Percentiles rank a stretch among this genome's conserved stretches.
These are phyloP conservation scores for Effrenium voratum DNA, from an alignment of 73 alveolate genomes.

Conservation along the genomic window DNA sequence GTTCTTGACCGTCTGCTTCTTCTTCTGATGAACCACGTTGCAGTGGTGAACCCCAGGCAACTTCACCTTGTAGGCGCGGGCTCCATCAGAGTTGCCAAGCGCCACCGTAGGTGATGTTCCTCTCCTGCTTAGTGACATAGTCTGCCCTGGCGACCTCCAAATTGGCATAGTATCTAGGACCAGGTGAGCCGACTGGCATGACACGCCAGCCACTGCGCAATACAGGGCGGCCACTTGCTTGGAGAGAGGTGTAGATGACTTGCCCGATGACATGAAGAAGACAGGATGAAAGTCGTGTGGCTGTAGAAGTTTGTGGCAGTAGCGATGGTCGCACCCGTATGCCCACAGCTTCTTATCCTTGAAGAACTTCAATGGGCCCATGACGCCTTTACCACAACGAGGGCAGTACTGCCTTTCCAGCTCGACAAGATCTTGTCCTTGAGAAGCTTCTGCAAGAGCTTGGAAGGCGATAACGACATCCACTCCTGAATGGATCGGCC, in stretches of 20 bases:
- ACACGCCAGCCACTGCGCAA: background rate
- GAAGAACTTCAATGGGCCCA: background rate
- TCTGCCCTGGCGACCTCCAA: background rate
- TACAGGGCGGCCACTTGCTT: background rate
- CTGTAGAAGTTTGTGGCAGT: background rate
- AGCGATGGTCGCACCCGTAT: background rate
- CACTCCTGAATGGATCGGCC: background rate
- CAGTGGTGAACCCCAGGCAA: background rate
- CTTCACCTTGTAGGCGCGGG: background rate
- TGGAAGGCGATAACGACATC: background rate
- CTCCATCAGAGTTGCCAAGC: background rate
- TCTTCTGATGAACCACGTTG: constrained; percentile 1
- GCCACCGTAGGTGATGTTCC: background rate
- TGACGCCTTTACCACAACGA: background rate
- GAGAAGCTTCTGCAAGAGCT: background rate
- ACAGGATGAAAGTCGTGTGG: background rate
- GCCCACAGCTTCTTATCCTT: background rate
- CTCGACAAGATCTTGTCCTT: background rate
- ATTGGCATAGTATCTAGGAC: background rate
- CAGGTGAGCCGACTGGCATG: background rate
- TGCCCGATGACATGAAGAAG: background rate
- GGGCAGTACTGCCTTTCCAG: background rate
- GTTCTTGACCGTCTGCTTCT: background rate
- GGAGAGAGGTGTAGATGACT: background rate
- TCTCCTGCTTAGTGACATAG: background rate